Conservation (phyloP, 176 grass and related monocot species). For the Hordeum marinum region DNA sequence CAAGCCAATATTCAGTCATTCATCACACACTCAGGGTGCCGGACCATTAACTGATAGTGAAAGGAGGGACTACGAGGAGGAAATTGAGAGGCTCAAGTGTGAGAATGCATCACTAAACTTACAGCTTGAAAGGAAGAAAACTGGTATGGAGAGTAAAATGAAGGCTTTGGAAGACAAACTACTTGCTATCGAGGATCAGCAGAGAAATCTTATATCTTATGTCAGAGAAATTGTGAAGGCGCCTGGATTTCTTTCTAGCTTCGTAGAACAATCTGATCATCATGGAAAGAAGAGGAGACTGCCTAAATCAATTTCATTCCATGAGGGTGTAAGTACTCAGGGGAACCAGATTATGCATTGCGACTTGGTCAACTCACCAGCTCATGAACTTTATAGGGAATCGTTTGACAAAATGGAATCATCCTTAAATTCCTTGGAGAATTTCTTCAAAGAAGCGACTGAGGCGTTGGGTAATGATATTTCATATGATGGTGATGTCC, state of each 20-base stretch:
- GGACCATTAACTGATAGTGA: constrained; percentile 53
- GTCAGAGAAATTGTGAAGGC: constrained; percentile 55
- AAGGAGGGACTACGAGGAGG: constrained; percentile 64
- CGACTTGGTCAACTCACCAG: constrained; percentile 20
- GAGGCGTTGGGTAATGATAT: constrained; percentile 54
- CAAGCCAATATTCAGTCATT: constrained; percentile 94
- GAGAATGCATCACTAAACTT: constrained; percentile 49
- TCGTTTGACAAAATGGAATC: constrained; percentile 88
- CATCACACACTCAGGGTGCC: constrained; percentile 41
- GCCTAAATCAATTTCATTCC: constrained; percentile 31
- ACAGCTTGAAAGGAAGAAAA: constrained; percentile 71
- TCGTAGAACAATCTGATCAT: constrained; percentile 44
- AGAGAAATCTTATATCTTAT: constrained; percentile 49
- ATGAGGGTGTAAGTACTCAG: constrained; percentile 39
- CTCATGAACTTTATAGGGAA: constrained; percentile 45
- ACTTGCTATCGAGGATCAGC: constrained; percentile 47
- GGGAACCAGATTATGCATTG: constrained; percentile 33
- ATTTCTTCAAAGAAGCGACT: constrained; percentile 66
- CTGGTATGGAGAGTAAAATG: constrained; percentile 64
- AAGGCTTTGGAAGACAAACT: constrained; percentile 78
- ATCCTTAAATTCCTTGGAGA: constrained; percentile 82
- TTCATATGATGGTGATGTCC: constrained; percentile 48
- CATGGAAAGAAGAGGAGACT: constrained; percentile 74
- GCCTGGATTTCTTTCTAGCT: constrained; percentile 50
- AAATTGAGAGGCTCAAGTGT: constrained; percentile 65